Percentiles rank a stretch among this genome's conserved stretches.
Evolutionary conservation across 805 yeast genomes (phyloP).

Genomic region (Barnettozyma botsteinii): DNA sequence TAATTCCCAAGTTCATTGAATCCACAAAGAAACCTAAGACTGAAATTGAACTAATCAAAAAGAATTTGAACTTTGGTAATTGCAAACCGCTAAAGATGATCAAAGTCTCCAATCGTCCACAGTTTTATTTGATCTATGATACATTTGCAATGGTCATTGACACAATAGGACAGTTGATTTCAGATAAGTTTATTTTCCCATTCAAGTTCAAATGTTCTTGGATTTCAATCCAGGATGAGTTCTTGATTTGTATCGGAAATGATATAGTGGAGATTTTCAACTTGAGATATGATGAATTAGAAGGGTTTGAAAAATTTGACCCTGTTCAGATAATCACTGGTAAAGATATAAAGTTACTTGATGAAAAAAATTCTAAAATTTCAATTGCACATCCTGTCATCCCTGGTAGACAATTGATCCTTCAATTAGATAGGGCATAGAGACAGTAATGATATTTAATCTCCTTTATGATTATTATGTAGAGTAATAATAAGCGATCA

Average conservation of each 20-base stretch:
- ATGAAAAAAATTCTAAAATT: conserved; percentile 35
- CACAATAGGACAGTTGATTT: conserved; percentile 47
- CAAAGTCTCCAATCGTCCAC: conserved; percentile 46
- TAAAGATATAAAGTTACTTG: conserved; percentile 50
- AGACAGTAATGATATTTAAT: not conserved
- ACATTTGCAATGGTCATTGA: conserved; percentile 65
- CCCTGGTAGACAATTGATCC: conserved; percentile 55
- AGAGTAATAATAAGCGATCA: too few relatives aligned
- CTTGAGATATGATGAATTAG: conserved; percentile 38
- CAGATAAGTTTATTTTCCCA: conserved; percentile 34
- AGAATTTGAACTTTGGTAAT: conserved; percentile 32
- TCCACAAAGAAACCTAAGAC: conserved; percentile 23
- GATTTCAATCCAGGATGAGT: conserved; percentile 40
- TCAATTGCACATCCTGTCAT: conserved; percentile 61
- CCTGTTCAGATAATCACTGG: conserved; percentile 69
- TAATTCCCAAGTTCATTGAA: conserved; percentile 45
- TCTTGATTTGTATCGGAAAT: conserved; percentile 49
- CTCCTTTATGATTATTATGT: too few relatives aligned
- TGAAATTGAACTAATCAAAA: conserved; percentile 35
- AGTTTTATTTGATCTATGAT: conserved; percentile 60
- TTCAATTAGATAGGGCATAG: conserved; percentile 28
- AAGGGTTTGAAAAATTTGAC: conserved; percentile 31
- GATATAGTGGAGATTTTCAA: conserved; percentile 69
- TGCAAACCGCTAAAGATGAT: conserved; percentile 57
- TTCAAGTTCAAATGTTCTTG: conserved; percentile 36